Conservation (phyloP, 1,284 basidiomycete species). For the Malassezia restricta region DNA sequence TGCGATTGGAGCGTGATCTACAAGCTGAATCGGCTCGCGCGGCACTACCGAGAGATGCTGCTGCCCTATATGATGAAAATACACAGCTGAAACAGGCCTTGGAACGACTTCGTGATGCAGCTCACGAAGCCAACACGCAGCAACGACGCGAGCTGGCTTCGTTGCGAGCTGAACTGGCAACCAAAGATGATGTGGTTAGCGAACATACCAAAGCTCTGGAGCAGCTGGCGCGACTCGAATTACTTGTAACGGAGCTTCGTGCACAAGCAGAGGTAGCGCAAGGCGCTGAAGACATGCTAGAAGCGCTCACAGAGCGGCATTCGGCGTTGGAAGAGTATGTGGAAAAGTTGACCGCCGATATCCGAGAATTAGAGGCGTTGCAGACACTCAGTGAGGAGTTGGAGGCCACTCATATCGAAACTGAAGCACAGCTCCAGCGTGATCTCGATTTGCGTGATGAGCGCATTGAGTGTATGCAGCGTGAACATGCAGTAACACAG, state of each 20-base stretch:
- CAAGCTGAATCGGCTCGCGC: slow-evolving; percentile 55
- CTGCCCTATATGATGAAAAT: slow-evolving; percentile 19
- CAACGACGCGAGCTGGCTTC: slow-evolving; percentile 68
- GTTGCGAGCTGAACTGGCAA: slow-evolving; percentile 69
- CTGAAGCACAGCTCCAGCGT: slow-evolving; percentile 79
- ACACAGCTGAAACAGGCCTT: slow-evolving; percentile 10
- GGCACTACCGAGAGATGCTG: slow-evolving; percentile 58
- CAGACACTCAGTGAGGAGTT: slow-evolving; percentile 94
- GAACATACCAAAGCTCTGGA: slow-evolving; percentile 22
- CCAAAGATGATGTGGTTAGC: slow-evolving; percentile 19
- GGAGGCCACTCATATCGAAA: slow-evolving; percentile 89
- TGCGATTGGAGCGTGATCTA: slow-evolving; percentile 41
- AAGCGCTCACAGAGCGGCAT: slow-evolving; percentile 88
- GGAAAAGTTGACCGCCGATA: slow-evolving; percentile 85
- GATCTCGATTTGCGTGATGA: slow-evolving; percentile 54
- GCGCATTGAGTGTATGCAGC: slow-evolving; percentile 19
- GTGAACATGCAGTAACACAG: slow-evolving; percentile 24
- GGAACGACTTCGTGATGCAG: slow-evolving; percentile 57
- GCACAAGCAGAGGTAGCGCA: slow-evolving; percentile 85
- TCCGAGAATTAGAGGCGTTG: slow-evolving; percentile 88
- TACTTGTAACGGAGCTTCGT: slow-evolving; percentile 85
- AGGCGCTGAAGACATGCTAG: slow-evolving; percentile 88
- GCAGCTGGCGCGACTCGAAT: slow-evolving; percentile 50
- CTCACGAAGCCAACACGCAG: slow-evolving; percentile 73
- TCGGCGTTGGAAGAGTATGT: slow-evolving; percentile 64